These are phyloP conservation scores for Dionaea muscipula DNA, from an alignment of 179 eudicot species.

Conservation along the genomic window DNA sequence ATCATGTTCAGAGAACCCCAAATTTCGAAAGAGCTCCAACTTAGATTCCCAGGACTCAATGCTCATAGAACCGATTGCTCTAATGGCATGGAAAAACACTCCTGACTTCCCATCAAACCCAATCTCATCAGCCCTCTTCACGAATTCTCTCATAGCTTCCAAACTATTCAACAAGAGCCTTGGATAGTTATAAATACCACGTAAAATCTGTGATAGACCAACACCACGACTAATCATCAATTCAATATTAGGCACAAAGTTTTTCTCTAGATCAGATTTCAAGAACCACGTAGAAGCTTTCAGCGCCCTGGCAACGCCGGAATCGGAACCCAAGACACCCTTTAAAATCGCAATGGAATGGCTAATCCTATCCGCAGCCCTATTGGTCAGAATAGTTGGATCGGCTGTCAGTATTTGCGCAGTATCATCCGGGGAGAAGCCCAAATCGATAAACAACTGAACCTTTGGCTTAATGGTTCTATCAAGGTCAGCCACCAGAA, in stretches of 20 bases:
- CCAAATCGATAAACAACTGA: constrained; percentile 21
- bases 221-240: constrained; percentile 24
- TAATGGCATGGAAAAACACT: constrained; percentile 24
- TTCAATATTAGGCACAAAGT: constrained; percentile 27
- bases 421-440: constrained; percentile 16
- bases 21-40: constrained; percentile 14
- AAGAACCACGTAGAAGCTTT: constrained; percentile 20
- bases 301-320: constrained; percentile 13
- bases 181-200: constrained; percentile 12
- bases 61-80: constrained; percentile 18
- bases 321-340: constrained; percentile 20
- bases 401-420: constrained; percentile 13
- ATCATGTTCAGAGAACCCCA: constrained; percentile 29
- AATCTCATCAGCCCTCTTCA: constrained; percentile 28
- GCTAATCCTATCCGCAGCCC: constrained; percentile 8
- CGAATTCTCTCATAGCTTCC: constrained; percentile 16
- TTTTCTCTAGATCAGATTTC: constrained; percentile 15
- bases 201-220: constrained; percentile 9
- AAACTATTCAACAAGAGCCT: constrained; percentile 19
- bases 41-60: constrained; percentile 23
- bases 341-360: constrained; percentile 16
- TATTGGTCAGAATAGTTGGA: constrained; percentile 14
- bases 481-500: constrained; percentile 20
- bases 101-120: constrained; percentile 19
- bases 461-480: constrained; percentile 19